These are phyloP conservation scores for Salix dunnii DNA, from an alignment of 345 rosid genomes.

Conservation along the genomic window DNA sequence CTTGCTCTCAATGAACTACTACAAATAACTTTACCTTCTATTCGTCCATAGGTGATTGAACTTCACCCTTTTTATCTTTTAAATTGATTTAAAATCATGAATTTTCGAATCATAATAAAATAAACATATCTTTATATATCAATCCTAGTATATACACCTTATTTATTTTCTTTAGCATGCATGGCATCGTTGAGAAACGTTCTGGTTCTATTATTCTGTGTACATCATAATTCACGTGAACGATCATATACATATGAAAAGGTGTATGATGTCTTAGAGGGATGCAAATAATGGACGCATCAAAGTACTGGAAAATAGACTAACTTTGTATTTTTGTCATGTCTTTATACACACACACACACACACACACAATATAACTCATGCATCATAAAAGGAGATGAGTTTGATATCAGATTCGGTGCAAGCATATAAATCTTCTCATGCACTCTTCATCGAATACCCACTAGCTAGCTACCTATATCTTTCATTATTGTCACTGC, in stretches of 20 bases:
- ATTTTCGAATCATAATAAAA: background rate
- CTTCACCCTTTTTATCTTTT: background rate
- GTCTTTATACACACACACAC: no score
- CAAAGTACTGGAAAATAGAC: background rate
- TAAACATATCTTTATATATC: no score
- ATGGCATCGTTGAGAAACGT: background rate
- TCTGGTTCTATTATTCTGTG: background rate
- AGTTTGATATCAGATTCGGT: background rate
- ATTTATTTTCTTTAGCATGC: background rate
- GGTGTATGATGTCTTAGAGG: no score
- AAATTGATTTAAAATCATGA: background rate
- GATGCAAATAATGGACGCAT: background rate
- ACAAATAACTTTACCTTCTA: background rate
- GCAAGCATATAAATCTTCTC: slow-evolving; percentile 24
- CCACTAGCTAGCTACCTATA: slow-evolving; percentile 17
- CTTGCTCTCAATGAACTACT: background rate
- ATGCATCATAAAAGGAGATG: slow-evolving; percentile 1
- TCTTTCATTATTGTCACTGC: slow-evolving; percentile 13
- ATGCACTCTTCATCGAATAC: slow-evolving; percentile 32
- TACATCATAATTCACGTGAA: background rate
- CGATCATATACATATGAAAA: background rate
- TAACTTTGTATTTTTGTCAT: background rate
- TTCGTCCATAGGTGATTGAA: background rate
- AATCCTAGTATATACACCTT: background rate
- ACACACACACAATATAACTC: no score